Conservation (phyloP, 2,329 filamentous ascomycete species). For the Pseudogymnoascus sp. region DNA sequence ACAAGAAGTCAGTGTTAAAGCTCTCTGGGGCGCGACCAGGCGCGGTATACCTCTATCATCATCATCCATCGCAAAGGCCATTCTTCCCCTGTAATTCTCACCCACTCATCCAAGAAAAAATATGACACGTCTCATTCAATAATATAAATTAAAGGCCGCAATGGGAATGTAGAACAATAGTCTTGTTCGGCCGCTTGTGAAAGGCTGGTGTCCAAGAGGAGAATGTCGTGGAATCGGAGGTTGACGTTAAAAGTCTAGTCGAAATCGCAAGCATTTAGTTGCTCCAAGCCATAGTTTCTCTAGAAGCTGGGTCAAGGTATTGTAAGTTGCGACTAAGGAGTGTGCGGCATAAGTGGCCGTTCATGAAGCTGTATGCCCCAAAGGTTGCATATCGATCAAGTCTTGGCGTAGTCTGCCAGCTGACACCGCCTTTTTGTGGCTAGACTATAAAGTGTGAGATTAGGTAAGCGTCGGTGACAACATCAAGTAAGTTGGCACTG, state of each 20-base stretch:
- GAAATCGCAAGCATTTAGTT: background rate
- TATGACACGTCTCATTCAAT: background rate
- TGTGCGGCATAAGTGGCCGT: background rate
- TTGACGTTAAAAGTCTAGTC: background rate
- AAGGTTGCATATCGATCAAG: constrained; percentile 7
- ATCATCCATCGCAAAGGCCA: constrained; percentile 27
- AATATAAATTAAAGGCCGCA: background rate
- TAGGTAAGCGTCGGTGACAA: background rate
- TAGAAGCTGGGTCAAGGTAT: background rate
- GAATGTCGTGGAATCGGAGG: background rate
- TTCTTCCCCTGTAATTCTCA: background rate
- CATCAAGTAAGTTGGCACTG: background rate
- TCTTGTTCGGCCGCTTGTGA: background rate
- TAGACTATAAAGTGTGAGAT: background rate
- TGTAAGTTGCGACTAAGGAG: background rate
- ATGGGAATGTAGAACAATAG: background rate
- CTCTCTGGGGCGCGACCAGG: background rate
- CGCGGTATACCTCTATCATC: constrained; percentile 26
- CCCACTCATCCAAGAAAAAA: constrained; percentile 5
- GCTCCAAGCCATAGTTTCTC: background rate
- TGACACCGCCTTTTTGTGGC: background rate
- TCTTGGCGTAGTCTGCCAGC: background rate
- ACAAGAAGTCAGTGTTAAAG: constrained; percentile 13
- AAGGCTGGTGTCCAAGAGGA: background rate
- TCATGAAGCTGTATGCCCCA: background rate